These are phyloP conservation scores for Linum trigynum DNA, from an alignment of 345 rosid species.

Conservation along the genomic window DNA sequence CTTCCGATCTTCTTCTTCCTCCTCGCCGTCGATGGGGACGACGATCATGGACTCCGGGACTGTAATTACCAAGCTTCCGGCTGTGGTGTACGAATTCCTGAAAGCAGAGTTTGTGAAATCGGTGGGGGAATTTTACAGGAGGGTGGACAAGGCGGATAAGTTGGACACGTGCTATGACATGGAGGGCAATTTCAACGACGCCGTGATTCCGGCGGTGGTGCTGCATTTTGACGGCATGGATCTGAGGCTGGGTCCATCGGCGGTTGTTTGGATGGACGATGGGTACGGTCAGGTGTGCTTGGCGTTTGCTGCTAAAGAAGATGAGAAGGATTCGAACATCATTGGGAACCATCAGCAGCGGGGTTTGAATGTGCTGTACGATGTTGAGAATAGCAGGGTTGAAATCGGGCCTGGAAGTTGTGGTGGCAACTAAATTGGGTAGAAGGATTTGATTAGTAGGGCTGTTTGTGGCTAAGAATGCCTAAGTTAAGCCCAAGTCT, in stretches of 20 bases:
- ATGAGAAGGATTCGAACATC: background rate
- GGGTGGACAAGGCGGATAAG: background rate
- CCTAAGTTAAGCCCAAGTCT: too few relatives aligned
- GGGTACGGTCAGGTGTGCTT: constrained; percentile 5
- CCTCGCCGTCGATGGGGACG: background rate
- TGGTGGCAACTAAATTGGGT: background rate
- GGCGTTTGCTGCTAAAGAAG: background rate
- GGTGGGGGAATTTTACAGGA: constrained; percentile 9
- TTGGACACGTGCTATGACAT: constrained; percentile 21
- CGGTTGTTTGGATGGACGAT: background rate
- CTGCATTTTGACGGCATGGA: constrained; percentile 10
- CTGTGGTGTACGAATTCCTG: constrained; percentile 1
- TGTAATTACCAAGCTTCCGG: constrained; percentile 15
- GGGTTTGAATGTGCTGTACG: constrained; percentile 2
- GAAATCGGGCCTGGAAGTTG: constrained; percentile 19
- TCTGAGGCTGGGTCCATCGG: constrained; percentile 12
- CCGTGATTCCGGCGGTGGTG: constrained; percentile 4
- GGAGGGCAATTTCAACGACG: background rate
- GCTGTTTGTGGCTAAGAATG: too few relatives aligned
- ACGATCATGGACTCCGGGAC: constrained; percentile 27
- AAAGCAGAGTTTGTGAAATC: constrained; percentile 1
- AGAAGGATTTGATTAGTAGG: too few relatives aligned
- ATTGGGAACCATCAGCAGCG: constrained; percentile 10
- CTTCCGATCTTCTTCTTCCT: background rate
- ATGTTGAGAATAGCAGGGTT: background rate